A percentile compares a stretch with the other conserved stretches of the same genome.
These are phyloP conservation scores for Ceratocystiopsis minuta DNA, from an alignment of 2,329 filamentous ascomycete genomes.

Conservation along the genomic window DNA sequence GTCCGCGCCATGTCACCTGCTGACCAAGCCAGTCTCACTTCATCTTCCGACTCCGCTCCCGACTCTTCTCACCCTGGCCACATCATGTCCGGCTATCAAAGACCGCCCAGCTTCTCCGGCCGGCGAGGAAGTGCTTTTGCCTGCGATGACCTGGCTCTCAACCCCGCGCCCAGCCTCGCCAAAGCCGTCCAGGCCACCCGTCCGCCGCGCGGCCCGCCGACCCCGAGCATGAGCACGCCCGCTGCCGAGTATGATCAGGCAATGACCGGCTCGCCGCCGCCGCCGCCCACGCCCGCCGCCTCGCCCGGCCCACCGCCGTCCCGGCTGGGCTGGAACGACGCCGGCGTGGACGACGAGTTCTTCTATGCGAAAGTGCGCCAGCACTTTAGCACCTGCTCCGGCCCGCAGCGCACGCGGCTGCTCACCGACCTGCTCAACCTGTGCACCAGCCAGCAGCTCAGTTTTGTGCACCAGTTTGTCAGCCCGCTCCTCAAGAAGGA, in stretches of 20 bases:
- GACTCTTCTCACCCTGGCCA: background rate
- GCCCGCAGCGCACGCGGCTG: slow-evolving; percentile 59
- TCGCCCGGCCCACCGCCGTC: slow-evolving; percentile 44
- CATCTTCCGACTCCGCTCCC: slow-evolving; percentile 17
- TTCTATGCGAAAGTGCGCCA: slow-evolving; percentile 63
- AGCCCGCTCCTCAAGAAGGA: slow-evolving; percentile 90
- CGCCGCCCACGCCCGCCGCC: slow-evolving; percentile 46
- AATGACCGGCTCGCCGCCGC: slow-evolving; percentile 41
- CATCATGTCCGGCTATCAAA: slow-evolving; percentile 25
- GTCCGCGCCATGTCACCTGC: no score
- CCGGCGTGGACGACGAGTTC: slow-evolving; percentile 64
- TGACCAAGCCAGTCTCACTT: background rate
- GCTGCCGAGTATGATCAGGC: slow-evolving; percentile 45
- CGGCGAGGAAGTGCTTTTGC: slow-evolving; percentile 38
- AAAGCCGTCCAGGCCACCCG: slow-evolving; percentile 31
- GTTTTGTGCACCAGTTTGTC: slow-evolving; percentile 92
- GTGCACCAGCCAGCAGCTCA: slow-evolving; percentile 87
- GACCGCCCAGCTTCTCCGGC: slow-evolving; percentile 42
- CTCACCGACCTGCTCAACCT: slow-evolving; percentile 80
- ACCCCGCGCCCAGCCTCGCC: slow-evolving; percentile 21
- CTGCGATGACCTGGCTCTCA: slow-evolving; percentile 37
- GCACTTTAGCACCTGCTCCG: slow-evolving; percentile 62
- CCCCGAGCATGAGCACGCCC: slow-evolving; percentile 46
- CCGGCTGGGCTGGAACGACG: slow-evolving; percentile 57
- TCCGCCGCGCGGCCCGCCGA: slow-evolving; percentile 40